Evolutionary conservation across 2,329 filamentous ascomycete genomes (phyloP), one percentile per base, ranked within the genome.

Genomic region (Byssochlamys sp.): DNA sequence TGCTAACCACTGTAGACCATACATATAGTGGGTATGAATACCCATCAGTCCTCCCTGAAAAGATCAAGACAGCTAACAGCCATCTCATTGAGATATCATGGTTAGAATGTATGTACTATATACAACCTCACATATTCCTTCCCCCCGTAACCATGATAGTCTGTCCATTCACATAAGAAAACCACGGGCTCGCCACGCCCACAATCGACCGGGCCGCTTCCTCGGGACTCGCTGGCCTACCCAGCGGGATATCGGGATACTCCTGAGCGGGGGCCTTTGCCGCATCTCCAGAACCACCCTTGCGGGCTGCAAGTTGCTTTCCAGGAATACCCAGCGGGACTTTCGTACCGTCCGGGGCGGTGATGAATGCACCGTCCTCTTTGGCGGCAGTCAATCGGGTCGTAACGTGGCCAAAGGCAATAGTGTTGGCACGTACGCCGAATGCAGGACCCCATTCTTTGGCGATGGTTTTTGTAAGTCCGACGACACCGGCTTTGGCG

Each of bases 401-500:
- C 65, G 84, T 76, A 63, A 95, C 92, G 69, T 87, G 83, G 0
- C 91, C 91, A 66, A 95, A 95, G 3, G 90, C 90, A 55, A 95
- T 80, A 12, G 89, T 90, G 73, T 95, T 95, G 48, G 86, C 82
- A 58, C 90, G 80, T 4, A 95, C 90, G 55, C 90, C 90, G 66
- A 91, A 95, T 39, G 79, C 73, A 0, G 89, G 90, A 0, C 90
- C 90, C 91, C 90, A 95, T 77, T 96, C 86, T 77, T 95, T 95
- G 2, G 90, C 90, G 68, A 95, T 90, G 1, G 90, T 91, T 78
- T 94, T 95, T 35, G 88, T 91, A 58, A 95, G 80, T 4, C 91
- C 91, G 10, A 83, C 83, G 12, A 95, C 84, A 52, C 89, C 91
- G 2, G 90, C 88, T 78, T 95, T 95, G 56, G 89, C 91, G 53